These are phyloP conservation scores for Ophiocordyceps robertsii DNA, from an alignment of 2,329 filamentous ascomycete genomes.

Conservation along the genomic window DNA sequence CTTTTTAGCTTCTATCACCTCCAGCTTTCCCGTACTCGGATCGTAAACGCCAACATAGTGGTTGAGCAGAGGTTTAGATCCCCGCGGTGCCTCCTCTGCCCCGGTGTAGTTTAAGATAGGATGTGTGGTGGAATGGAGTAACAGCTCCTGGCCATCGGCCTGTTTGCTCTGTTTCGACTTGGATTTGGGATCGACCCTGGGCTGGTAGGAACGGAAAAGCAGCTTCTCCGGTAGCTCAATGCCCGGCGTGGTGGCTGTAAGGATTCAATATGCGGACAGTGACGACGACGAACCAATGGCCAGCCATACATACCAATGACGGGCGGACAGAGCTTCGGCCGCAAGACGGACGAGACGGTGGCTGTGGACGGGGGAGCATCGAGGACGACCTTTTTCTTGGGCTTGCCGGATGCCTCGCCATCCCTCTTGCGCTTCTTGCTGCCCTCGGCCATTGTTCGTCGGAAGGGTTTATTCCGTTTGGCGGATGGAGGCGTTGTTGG, in stretches of 20 bases:
- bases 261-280: not conserved
- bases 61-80: conserved; percentile 29
- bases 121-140: conserved; percentile 45
- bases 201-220: conserved; percentile 36
- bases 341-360: conserved; percentile 31
- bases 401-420: conserved; percentile 24
- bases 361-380: conserved; percentile 25
- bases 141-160: conserved; percentile 30
- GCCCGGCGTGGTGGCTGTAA: conserved; percentile 20
- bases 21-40: conserved; percentile 41
- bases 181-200: conserved; percentile 18
- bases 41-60: conserved; percentile 56
- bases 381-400: conserved; percentile 39
- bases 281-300: not conserved
- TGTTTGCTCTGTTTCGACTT: conserved; percentile 25
- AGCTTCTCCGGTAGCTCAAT: conserved; percentile 20
- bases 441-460: conserved; percentile 23
- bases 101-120: conserved; percentile 46
- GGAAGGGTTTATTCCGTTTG: not conserved
- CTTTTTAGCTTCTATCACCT: conserved; percentile 50
- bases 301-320: conserved; percentile 37
- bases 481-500: not conserved
- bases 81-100: conserved; percentile 28
- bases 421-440: conserved; percentile 42
- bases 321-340: conserved; percentile 33